Evolutionary conservation across 192 early-diverging fungal genomes (phyloP).

Genomic region (Linnemannia elongata): DNA sequence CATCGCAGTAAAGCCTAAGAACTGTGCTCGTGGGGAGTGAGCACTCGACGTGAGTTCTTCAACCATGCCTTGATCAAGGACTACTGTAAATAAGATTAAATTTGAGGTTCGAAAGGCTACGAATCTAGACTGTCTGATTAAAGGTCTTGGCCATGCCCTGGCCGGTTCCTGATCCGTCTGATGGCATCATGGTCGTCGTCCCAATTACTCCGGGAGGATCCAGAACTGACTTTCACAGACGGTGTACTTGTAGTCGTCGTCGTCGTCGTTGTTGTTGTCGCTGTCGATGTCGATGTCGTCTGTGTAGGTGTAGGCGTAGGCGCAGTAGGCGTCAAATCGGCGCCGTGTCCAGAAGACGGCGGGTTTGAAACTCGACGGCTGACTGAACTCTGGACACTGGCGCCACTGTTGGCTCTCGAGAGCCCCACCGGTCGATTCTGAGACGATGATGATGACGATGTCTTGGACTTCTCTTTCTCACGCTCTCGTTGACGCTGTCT

Average conservation of each 20-base stretch:
- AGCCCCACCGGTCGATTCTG: constrained; percentile 24
- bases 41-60: too few species aligned
- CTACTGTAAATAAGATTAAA: too few species aligned
- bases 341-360: background rate
- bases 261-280: background rate
- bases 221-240: constrained; percentile 1
- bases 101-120: too few species aligned
- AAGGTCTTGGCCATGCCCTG: constrained; percentile 30
- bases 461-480: constrained; percentile 14
- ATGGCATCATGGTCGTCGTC: constrained; percentile 36
- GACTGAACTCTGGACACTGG: constrained; percentile 32
- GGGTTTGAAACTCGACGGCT: constrained; percentile 13
- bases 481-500: constrained; percentile 25
- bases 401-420: constrained; percentile 46
- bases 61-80: too few species aligned
- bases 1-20: too few species aligned
- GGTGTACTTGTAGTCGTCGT: background rate
- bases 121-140: background rate
- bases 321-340: constrained; percentile 12
- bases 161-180: constrained; percentile 27
- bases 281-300: background rate
- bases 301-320: background rate
- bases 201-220: constrained; percentile 14
- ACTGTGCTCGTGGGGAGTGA: too few species aligned
- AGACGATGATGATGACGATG: background rate